Evolutionary conservation across 192 early-diverging fungal genomes (phyloP), one percentile per base, ranked within the genome.

Genomic region (Chytriomyces hyalinus): DNA sequence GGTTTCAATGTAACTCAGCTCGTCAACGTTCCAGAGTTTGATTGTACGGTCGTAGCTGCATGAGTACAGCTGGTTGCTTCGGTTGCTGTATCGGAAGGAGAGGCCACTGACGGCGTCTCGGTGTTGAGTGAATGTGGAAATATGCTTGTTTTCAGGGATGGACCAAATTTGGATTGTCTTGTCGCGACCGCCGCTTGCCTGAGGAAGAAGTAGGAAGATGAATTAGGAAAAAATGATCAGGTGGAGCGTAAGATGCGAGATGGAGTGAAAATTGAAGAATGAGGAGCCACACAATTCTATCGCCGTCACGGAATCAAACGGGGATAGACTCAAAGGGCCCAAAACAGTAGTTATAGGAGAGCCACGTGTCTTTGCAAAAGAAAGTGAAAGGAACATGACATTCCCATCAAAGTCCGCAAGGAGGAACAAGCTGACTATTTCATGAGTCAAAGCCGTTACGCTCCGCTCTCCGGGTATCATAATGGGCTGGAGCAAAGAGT

Each of bases 11-110:
- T 98, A 99, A 13, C 88, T 82, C 71, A 92, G 78, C 76, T 96
- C 94, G 77, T 94, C 94, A 15, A 95, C 87, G 80, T 99, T 96
- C 97, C 97, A 99, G 46, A 98, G 65, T 80, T 99, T 99, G 80
- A 99, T 90, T 51, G 95, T 94, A 64, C 98, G 93, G 78, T 99
- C 98, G 24, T 84, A 83, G 6, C 94, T 94, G 70, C 90, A 91
- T 65, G 94, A 93, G 81, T 98, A 99, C 47, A 99, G 87, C 67
- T 95, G 91, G 74, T 88, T 85, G 67, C 7, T 47, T 7, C 61
- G 57, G 60, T 82, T 73, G 26, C 92, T 91, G 76, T 88, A 90
- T 53, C 95, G 92, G 84, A 99, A 99, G 13, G 86, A 89, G 73
- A 98, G 84, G 20, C 92, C 91, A 9, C 94, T 86, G 50, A 99